Percentiles rank a stretch among this genome's conserved stretches.
These are phyloP conservation scores for Candolleomyces eurysporus DNA, from an alignment of 768 basidiomycete species.

Conservation along the genomic window DNA sequence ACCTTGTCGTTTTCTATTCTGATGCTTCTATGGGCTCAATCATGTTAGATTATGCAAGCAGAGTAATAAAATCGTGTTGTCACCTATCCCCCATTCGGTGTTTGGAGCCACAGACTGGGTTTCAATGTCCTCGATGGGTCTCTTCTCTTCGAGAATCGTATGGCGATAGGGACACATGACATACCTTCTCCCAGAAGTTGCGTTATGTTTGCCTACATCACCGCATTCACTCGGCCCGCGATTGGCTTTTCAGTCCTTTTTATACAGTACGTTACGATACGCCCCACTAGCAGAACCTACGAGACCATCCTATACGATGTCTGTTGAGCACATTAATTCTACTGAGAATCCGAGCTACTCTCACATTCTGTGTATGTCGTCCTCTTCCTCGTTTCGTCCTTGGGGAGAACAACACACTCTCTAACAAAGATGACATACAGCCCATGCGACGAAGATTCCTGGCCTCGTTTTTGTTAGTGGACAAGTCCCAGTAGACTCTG, in stretches of 20 bases:
- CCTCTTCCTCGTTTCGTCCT: conserved; percentile 14
- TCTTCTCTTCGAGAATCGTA: background rate
- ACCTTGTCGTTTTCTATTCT: conserved; percentile 2
- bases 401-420: background rate
- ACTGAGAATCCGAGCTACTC: conserved; percentile 40
- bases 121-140: too few species aligned
- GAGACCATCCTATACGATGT: conserved; percentile 26
- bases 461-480: conserved; percentile 63
- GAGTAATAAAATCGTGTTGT: conserved; percentile 3
- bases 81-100: background rate
- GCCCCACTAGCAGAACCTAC: too few species aligned
- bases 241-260: background rate
- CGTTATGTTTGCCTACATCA: background rate
- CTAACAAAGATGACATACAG: conserved; percentile 20
- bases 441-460: conserved; percentile 55
- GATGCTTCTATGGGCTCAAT: conserved; percentile 6
- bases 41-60: conserved; percentile 17
- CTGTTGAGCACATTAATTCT: conserved; percentile 56
- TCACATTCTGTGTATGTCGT: conserved; percentile 48
- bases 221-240: too few species aligned
- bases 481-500: conserved; percentile 50
- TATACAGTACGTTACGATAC: background rate
- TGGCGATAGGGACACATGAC: background rate
- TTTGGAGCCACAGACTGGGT: too few species aligned
- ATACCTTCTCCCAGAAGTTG: background rate